Evolutionary conservation across 495 filamentous ascomycete genomes (phyloP), one percentile per base, ranked within the genome.

Genomic region (Penicillium malachiteum): DNA sequence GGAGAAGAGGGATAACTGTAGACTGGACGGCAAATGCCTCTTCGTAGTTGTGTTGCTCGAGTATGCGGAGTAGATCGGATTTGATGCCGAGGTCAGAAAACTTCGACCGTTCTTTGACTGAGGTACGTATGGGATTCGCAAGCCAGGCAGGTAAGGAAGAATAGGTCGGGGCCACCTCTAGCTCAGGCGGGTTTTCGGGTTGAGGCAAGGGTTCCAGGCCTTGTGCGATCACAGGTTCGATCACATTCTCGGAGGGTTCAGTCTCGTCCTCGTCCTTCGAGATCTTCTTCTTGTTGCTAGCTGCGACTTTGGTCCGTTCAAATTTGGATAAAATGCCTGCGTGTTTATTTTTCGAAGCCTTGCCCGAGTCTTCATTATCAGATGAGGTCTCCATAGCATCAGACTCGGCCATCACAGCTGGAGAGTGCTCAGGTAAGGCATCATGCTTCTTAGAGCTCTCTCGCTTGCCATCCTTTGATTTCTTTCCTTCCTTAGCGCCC

Each of bases 1-100:
- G 71, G 3, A 97, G 79, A 31, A 95, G 72, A 6, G 92, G 91
- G 30, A 97, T 80, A 0, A 93, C 82, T 0, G 84, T 82, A 0
- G 90, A 84, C 67, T 97, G 93, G 0, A 97, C 87, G 1, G 92
- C 87, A 63, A 96, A 89, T 1, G 94, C 90, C 40, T 89, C 78
- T 21, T 79, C 78, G 67, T 88, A 90, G 1, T 86, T 84, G 57
- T 85, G 84, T 10, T 78, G 64, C 21, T 83, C 76, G 3, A 97
- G 75, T 5, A 79, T 77, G n/a, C 81, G 78, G 0, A 86, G 71
- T 3, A 87, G 71, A 7, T 81, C 80, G 3, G 73, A 56, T 4
- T 79, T 73, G 17, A 91, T 68, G 0, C 78, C 76, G 4, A 96
- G 72, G 0, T 81, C 71, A 3, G 73, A 67, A 60, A 97, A 96